Base-by-base conservation (phyloP, 371 early-diverging fungal species). In the Chytridiales sp. region DNA sequence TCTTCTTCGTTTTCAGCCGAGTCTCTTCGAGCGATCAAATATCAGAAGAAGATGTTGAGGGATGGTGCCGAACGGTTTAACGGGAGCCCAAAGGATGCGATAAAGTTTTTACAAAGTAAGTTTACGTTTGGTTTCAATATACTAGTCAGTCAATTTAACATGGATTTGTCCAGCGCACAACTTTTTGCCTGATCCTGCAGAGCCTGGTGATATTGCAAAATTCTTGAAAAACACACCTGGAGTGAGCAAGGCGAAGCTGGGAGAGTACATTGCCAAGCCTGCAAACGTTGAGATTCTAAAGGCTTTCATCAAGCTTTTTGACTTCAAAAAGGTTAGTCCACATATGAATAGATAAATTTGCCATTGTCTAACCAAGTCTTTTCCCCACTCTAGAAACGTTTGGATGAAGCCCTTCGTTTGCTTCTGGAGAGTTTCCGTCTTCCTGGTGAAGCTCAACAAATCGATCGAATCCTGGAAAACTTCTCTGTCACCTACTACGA, bases 41-140 rank as follows among this genome's bases (percentile, higher is more conserved):
- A 59, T 29, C 70, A 74, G 63, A 94, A 94, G 70, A 79, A 85
- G 27, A 63, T 90, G 2, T 74, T 97, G 64, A 70, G 84, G 47
- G 80, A 86, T 56, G 94, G 93, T 2, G 87, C 93, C 0, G 73
- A 79, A 21, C 72, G 83, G 41, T 95, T 96, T 70, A 95, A 95
- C 70, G 82, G 85, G 64, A 85, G 81, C 44, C 88, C 94, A 3
- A 91, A 90, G 67, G 85, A 88, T 19, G 94, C 94, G 0, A 85
- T 94, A 30, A 64, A 76, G 17, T 93, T 85, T 61, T 66, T 96
- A 66, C 85, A 73, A 70, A 72, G 72, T 75, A 47, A n/a, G 40
- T 39, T 19, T 15, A 43, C 4, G 6, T 49, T 19, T 22, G 11
- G 29, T 49, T 49, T 49, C 15, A 22, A 46, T 8, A 1, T 30